Conservation (phyloP, 306 rosid genomes). For the Cucumis cinereus region DNA sequence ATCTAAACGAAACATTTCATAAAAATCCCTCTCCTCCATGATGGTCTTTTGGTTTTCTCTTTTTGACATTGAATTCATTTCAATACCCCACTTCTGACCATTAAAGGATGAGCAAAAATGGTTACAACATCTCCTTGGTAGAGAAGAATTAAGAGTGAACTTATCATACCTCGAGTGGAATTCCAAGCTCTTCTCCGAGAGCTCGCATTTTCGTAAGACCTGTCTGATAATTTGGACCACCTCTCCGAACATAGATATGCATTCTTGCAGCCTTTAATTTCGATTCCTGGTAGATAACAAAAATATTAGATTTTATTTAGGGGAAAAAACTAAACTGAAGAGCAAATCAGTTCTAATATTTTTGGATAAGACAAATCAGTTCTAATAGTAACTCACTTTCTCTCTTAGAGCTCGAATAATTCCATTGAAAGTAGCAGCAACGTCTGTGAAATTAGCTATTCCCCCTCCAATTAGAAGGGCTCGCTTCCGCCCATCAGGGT, state of each 20-base stretch:
- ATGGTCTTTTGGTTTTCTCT: neutral
- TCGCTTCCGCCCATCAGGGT: slow-evolving; percentile 82
- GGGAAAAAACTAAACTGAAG: neutral
- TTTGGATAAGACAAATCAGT: no score
- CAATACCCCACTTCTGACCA: neutral
- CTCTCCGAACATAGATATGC: slow-evolving; percentile 73
- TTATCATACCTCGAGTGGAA: slow-evolving; percentile 58
- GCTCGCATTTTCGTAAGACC: slow-evolving; percentile 70
- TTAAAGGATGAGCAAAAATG: neutral
- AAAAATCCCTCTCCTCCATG: neutral
- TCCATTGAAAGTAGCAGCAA: slow-evolving; percentile 78
- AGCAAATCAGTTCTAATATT: neutral
- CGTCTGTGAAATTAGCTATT: slow-evolving; percentile 84
- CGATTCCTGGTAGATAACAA: slow-evolving; percentile 32
- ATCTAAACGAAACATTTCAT: neutral
- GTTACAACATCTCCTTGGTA: neutral
- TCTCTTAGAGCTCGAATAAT: slow-evolving; percentile 66
- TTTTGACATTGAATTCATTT: neutral
- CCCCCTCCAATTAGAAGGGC: slow-evolving; percentile 90
- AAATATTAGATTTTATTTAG: neutral
- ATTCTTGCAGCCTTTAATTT: slow-evolving; percentile 72
- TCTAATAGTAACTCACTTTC: slow-evolving; percentile 32
- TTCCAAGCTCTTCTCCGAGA: slow-evolving; percentile 67
- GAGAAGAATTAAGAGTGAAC: neutral
- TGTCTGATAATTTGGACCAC: slow-evolving; percentile 81